Evolutionary conservation across 225 moss, liverwort and hornwort genomes (phyloP).

Genomic region (Physcomitrellopsis africana): DNA sequence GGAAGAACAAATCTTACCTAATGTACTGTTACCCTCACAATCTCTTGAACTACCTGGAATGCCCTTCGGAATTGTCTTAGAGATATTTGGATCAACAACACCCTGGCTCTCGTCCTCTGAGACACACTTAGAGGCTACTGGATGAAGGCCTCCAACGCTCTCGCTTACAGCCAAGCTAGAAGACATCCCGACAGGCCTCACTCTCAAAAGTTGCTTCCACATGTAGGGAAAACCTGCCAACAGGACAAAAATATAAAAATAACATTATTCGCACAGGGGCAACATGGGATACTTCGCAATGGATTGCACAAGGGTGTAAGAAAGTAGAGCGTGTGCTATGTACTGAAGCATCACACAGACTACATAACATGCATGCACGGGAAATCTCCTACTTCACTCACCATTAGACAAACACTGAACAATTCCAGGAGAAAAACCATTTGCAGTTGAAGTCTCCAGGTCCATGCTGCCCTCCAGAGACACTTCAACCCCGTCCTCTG

Average conservation of each 20-base stretch:
- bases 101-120: slow-evolving; percentile 57
- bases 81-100: slow-evolving; percentile 28
- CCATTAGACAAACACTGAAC: slow-evolving; percentile 25
- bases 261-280: slow-evolving; percentile 17
- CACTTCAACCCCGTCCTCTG: slow-evolving; percentile 32
- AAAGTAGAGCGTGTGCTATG: neutral
- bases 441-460: slow-evolving; percentile 33
- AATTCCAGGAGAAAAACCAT: slow-evolving; percentile 27
- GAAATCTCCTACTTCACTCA: neutral
- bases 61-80: slow-evolving; percentile 25
- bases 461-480: slow-evolving; percentile 41
- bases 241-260: neutral
- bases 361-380: slow-evolving; percentile 26
- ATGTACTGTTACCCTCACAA: slow-evolving; percentile 43
- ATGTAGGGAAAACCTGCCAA: slow-evolving; percentile 63
- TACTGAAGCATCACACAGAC: slow-evolving; percentile 21
- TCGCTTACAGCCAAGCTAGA: slow-evolving; percentile 51
- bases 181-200: slow-evolving; percentile 47
- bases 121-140: slow-evolving; percentile 40
- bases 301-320: slow-evolving; percentile 14
- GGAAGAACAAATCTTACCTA: slow-evolving; percentile 35
- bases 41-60: slow-evolving; percentile 39
- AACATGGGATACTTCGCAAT: slow-evolving; percentile 8
- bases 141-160: slow-evolving; percentile 48
- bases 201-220: slow-evolving; percentile 59